Base-by-base conservation (phyloP, 2,329 filamentous ascomycete species). In the Fusarium devonianum region DNA sequence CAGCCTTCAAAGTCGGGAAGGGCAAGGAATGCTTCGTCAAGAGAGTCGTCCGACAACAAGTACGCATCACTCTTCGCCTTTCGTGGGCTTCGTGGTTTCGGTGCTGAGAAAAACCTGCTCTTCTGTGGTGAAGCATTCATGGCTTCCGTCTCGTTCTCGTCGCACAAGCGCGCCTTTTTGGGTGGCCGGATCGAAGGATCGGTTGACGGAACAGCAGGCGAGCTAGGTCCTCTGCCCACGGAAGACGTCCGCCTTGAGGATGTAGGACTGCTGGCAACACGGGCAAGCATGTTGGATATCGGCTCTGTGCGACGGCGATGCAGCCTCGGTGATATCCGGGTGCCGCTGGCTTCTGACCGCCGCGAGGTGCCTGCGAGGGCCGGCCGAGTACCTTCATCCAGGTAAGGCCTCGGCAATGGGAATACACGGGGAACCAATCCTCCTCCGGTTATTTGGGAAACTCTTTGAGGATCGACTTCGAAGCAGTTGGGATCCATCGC, bases 401-500 rank as follows among this genome's bases (percentile, higher is more conserved):
- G 58, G 54, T 85, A 85, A 2, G 82, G 82, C 29, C 82, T 72
- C 1, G 82, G 82, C 7, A 85, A 71, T 3, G 82, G 82, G 50
- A 83, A 85, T 0, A 85, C 80, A 1, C 82, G 76, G 3, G 82
- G 79, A 5, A 77, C 76, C 23, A 78, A 65, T 4, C 76, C 80
- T 46, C 77, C 76, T 17, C 75, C 70, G 0, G 79, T 81, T 45
- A 81, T 69, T 43, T 71, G 72, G n/a, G 76, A 72, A 50, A 80
- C 70, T 52, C 75, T 71, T 19, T 77, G 67, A 11, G 75, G 71
- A 49, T 85, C 78, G 10, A 83, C 73, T 11, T 76, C 71, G 60
- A 85, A 85, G 64, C 80, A 84, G 53, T 85, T 85, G 28, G 79
- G 73, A 40, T 85, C 81, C 82, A 85, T 85, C 61, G 83, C 80